These are phyloP conservation scores for Trichoderma citrinoviride DNA, from an alignment of 2,329 filamentous ascomycete species.

Conservation along the genomic window DNA sequence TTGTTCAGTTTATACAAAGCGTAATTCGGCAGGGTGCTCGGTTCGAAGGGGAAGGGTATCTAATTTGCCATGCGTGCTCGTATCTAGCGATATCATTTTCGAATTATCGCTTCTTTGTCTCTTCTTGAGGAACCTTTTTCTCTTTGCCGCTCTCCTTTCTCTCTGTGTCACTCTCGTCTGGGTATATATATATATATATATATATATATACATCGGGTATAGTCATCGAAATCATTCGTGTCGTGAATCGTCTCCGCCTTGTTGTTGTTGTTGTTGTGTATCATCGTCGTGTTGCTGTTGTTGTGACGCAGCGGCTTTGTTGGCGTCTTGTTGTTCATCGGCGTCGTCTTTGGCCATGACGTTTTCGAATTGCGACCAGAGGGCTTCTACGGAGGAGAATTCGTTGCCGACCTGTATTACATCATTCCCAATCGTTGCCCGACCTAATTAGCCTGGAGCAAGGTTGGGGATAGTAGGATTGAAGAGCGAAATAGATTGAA, in stretches of 20 bases:
- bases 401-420: slow-evolving; percentile 77
- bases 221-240: not conserved
- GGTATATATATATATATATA: not conserved
- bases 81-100: not conserved
- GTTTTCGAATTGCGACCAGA: slow-evolving; percentile 96
- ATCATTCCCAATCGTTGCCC: too few relatives aligned
- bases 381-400: slow-evolving; percentile 91
- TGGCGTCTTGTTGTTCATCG: slow-evolving; percentile 29
- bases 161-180: not conserved
- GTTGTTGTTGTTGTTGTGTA: too few relatives aligned
- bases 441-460: not conserved
- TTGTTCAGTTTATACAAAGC: slow-evolving; percentile 2
- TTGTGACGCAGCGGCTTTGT: slow-evolving; percentile 2
- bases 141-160: not conserved
- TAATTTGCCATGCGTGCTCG: not conserved
- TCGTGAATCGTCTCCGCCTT: slow-evolving; percentile 20
- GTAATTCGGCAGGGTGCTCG: slow-evolving; percentile 2
- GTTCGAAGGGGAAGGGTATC: not conserved
- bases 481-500: too few relatives aligned
- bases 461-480: too few relatives aligned
- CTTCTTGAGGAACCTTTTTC: not conserved
- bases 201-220: too few relatives aligned
- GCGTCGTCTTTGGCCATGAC: slow-evolving; percentile 76
- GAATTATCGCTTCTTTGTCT: not conserved
- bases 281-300: slow-evolving; percentile 16